Conservation (phyloP, 306 rosid genomes). For the Lablab purpureus region DNA sequence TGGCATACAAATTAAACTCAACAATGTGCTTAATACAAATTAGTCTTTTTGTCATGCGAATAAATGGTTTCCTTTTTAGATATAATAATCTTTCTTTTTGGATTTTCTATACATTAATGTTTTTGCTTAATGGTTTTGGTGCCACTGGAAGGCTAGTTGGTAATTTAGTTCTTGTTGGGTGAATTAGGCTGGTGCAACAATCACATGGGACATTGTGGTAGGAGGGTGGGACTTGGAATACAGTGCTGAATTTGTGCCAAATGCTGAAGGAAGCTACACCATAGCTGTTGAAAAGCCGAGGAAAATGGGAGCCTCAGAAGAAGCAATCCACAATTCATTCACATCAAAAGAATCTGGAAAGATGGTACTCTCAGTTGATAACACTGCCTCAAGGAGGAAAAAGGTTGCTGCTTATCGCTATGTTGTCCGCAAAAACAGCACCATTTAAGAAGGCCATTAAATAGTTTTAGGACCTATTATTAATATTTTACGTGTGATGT, state of each 20-base stretch:
- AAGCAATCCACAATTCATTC: conserved; percentile 86
- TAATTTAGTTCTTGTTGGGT: conserved; percentile 1
- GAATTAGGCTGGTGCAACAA: conserved; percentile 82
- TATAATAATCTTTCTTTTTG: neutral
- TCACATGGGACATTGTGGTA: conserved; percentile 94
- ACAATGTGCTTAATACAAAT: neutral
- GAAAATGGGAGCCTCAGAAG: conserved; percentile 66
- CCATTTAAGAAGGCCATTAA: conserved; percentile 36
- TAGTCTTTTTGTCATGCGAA: conserved; percentile 32
- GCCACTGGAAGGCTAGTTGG: conserved; percentile 45
- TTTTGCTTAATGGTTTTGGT: neutral
- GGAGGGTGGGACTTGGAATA: conserved; percentile 98
- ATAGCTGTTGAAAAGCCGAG: conserved; percentile 83
- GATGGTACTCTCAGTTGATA: conserved; percentile 90
- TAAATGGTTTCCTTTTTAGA: conserved; percentile 7
- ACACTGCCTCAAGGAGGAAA: conserved; percentile 77
- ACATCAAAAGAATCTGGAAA: conserved; percentile 79
- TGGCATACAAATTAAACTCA: neutral
- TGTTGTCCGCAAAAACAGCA: conserved; percentile 69
- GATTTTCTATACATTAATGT: neutral
- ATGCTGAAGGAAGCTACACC: conserved; percentile 79
- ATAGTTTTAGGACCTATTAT: conserved; percentile 21
- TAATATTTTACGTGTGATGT: conserved; percentile 22
- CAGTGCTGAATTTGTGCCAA: conserved; percentile 89
- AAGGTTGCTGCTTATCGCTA: conserved; percentile 96